Percentiles rank a stretch among this genome's conserved stretches.
These are phyloP conservation scores for Cercospora brassicicola DNA, from an alignment of 2,329 filamentous ascomycete species.

Conservation along the genomic window DNA sequence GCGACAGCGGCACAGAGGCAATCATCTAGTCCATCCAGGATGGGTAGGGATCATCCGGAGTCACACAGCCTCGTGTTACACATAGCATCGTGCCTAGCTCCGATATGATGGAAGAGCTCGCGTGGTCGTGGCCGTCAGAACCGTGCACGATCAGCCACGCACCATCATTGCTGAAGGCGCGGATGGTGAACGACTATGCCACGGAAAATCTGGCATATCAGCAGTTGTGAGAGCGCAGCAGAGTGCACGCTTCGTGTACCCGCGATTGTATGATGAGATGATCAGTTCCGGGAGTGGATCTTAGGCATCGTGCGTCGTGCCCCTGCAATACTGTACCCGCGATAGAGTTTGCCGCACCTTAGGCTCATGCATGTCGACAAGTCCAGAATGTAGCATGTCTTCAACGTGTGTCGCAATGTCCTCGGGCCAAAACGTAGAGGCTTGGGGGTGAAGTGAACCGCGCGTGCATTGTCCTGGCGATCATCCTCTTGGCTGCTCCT, in stretches of 20 bases:
- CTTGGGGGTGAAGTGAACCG: background rate
- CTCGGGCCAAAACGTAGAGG: background rate
- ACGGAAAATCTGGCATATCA: background rate
- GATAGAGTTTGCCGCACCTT: background rate
- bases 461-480: background rate
- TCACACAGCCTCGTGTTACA: slow-evolving; percentile 3
- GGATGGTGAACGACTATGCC: background rate
- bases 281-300: background rate
- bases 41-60: slow-evolving; percentile 2
- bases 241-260: background rate
- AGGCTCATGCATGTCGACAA: background rate
- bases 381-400: background rate
- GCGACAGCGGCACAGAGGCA: background rate
- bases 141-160: background rate
- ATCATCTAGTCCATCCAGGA: background rate
- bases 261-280: background rate
- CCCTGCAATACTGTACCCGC: background rate
- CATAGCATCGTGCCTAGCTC: background rate
- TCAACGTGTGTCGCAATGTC: background rate
- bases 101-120: background rate
- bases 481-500: background rate
- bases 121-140: background rate
- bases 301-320: background rate
- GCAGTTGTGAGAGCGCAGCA: background rate
- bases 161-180: background rate